These are phyloP conservation scores for Dioscorea dumetorum DNA, from an alignment of 106 monocot species.

Conservation along the genomic window DNA sequence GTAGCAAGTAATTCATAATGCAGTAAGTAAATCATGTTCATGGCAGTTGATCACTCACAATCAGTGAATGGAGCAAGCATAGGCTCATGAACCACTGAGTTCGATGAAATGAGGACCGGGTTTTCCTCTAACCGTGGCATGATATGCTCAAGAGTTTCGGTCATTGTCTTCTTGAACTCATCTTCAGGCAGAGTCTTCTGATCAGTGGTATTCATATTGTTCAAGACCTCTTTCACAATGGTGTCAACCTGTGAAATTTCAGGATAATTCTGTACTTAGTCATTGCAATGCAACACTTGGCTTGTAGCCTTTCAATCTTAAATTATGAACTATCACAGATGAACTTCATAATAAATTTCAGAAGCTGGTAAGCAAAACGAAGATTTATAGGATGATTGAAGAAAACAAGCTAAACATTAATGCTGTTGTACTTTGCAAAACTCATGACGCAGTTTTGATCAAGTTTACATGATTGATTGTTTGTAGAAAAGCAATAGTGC, in stretches of 20 bases:
- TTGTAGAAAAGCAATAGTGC: too few relatives aligned
- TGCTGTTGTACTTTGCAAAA: too few relatives aligned
- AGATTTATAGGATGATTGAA: too few relatives aligned
- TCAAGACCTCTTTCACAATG: conserved; percentile 45
- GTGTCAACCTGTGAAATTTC: conserved; percentile 44
- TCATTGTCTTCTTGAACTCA: conserved; percentile 60
- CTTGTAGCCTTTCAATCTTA: background rate
- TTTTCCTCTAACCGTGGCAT: conserved; percentile 57
- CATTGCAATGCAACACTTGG: too few relatives aligned
- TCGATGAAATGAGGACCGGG: conserved; percentile 54
- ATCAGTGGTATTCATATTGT: conserved; percentile 36
- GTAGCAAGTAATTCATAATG: too few relatives aligned
- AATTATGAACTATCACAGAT: background rate
- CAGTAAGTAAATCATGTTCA: too few relatives aligned
- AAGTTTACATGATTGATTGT: too few relatives aligned
- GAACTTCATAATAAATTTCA: background rate
- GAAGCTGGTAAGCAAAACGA: too few relatives aligned
- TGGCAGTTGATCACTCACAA: too few relatives aligned
- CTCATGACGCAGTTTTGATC: too few relatives aligned
- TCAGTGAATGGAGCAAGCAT: conserved; percentile 27
- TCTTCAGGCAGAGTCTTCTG: conserved; percentile 31
- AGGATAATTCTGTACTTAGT: too few relatives aligned
- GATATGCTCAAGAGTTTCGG: conserved; percentile 47
- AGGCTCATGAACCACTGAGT: conserved; percentile 74
- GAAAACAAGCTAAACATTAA: too few relatives aligned